Percentiles rank a stretch among this genome's conserved stretches.
These are phyloP conservation scores for Ceratocystis cacaofunesta DNA, from an alignment of 2,329 filamentous ascomycete species.

Conservation along the genomic window DNA sequence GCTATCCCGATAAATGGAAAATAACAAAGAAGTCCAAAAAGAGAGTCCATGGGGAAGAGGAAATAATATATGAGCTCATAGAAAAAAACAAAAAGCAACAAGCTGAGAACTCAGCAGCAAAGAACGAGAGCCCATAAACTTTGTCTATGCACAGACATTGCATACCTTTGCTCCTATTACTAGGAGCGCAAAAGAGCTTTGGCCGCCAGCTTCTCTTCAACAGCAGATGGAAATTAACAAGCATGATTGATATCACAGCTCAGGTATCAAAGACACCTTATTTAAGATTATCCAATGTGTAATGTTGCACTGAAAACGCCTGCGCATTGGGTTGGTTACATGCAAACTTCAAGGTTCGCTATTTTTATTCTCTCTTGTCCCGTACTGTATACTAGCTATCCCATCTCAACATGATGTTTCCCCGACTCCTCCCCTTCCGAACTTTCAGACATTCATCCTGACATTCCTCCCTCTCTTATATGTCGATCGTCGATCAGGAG, in stretches of 20 bases:
- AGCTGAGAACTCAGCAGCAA: not conserved
- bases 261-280: not conserved
- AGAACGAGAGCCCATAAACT: not conserved
- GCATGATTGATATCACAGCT: not conserved
- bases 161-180: not conserved
- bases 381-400: not conserved
- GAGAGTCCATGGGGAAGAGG: not conserved
- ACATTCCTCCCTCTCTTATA: not conserved
- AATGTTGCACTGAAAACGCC: slow-evolving; percentile 2
- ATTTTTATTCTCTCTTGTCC: not conserved
- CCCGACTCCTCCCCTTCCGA: not conserved
- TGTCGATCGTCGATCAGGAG: slow-evolving; percentile 7
- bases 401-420: not conserved
- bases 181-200: not conserved
- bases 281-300: slow-evolving; percentile 5
- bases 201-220: not conserved
- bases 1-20: not conserved
- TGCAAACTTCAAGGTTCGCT: slow-evolving; percentile 1
- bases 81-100: not conserved
- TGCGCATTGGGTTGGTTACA: not conserved
- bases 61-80: not conserved
- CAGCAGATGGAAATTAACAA: not conserved
- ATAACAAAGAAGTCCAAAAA: not conserved
- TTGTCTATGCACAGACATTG: not conserved
- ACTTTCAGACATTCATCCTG: not conserved